Conservation (phyloP, 2,329 filamentous ascomycete genomes). For the Neopestalotiopsis rosae region DNA sequence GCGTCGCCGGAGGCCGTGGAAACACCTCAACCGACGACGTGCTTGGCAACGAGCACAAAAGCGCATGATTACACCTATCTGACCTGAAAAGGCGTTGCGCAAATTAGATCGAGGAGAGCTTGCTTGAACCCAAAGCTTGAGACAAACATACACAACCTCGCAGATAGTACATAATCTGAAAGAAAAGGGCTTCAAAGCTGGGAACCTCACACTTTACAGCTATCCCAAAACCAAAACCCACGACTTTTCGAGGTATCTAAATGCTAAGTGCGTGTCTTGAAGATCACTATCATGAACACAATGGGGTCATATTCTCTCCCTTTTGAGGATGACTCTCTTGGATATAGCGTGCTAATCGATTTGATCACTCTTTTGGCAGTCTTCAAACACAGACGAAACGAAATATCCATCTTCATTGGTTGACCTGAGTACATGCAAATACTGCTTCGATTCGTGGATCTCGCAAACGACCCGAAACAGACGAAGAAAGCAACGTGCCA, state of each 20-base stretch:
- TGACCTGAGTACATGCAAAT: not conserved
- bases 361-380: not conserved
- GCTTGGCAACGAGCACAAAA: conserved; percentile 23
- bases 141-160: conserved; percentile 32
- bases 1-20: conserved; percentile 10
- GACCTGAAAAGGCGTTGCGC: conserved; percentile 39
- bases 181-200: conserved; percentile 29
- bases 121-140: conserved; percentile 30
- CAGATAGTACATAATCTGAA: conserved; percentile 39
- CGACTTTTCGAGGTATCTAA: conserved; percentile 18
- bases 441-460: not conserved
- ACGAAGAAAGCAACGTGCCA: not conserved
- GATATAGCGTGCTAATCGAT: not conserved
- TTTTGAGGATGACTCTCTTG: not conserved
- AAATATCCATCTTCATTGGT: not conserved
- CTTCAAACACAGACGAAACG: not conserved
- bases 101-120: conserved; percentile 31
- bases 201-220: conserved; percentile 15
- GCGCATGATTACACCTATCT: conserved; percentile 30
- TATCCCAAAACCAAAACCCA: conserved; percentile 16
- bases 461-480: not conserved
- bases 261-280: conserved; percentile 8
- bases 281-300: not conserved
- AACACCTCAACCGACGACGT: not conserved
- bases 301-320: not conserved